Conservation (phyloP, 1,284 basidiomycete genomes). For the Tilletia horrida region DNA sequence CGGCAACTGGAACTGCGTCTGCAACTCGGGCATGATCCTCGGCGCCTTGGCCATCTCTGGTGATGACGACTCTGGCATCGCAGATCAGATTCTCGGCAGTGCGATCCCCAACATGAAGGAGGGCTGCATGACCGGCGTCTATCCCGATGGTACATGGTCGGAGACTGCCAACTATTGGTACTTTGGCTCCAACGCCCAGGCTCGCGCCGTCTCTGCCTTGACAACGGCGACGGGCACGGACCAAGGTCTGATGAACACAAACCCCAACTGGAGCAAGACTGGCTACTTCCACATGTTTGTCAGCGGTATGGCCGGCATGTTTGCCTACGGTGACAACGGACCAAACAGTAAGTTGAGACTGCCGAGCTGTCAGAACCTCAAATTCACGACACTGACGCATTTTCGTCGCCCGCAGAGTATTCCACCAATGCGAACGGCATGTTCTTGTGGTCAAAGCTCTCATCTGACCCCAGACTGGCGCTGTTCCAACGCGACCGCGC, state of each 20-base stretch:
- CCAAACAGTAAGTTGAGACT: conserved; percentile 68
- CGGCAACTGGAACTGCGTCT: conserved; percentile 97
- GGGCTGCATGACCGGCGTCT: conserved; percentile 69
- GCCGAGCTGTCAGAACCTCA: neutral
- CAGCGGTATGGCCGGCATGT: conserved; percentile 77
- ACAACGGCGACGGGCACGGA: conserved; percentile 79
- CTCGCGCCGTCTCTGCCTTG: conserved; percentile 84
- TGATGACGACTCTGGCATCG: conserved; percentile 53
- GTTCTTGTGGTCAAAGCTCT: conserved; percentile 43
- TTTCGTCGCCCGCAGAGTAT: conserved; percentile 59
- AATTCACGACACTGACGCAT: neutral
- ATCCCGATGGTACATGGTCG: conserved; percentile 81
- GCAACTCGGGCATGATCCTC: conserved; percentile 84
- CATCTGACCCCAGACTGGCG: conserved; percentile 65
- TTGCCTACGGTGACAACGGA: conserved; percentile 88
- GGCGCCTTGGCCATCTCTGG: conserved; percentile 80
- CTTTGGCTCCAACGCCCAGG: conserved; percentile 74
- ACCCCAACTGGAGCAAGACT: conserved; percentile 68
- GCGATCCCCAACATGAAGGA: conserved; percentile 71
- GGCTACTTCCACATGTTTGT: conserved; percentile 88
- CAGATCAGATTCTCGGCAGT: conserved; percentile 62
- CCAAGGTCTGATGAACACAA: conserved; percentile 63
- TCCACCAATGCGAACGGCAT: conserved; percentile 58
- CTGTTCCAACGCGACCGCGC: conserved; percentile 89
- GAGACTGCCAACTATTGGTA: conserved; percentile 77